Evolutionary conservation across 208 protist genomes (phyloP).

Genomic region (Leishmania aethiopica): DNA sequence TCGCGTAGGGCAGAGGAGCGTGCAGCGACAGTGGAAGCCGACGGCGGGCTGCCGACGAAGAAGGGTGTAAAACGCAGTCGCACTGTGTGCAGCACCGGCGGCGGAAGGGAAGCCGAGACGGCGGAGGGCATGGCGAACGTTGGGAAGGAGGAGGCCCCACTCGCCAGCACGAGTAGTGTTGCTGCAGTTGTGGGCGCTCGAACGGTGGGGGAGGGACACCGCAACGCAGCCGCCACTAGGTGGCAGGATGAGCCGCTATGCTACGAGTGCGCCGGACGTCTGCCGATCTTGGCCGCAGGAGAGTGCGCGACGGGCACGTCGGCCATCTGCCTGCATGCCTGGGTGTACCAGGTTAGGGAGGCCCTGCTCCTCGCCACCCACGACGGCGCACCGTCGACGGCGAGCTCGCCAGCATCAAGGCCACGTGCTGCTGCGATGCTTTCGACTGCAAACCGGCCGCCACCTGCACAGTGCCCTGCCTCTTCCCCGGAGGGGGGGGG

Average conservation of each 20-base stretch:
- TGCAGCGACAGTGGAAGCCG: not conserved
- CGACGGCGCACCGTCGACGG: not conserved
- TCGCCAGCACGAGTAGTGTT: not conserved
- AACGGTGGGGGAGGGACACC: not conserved
- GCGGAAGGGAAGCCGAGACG: not conserved
- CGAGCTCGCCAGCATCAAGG: not conserved
- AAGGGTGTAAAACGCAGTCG: conserved; percentile 5
- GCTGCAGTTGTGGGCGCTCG: not conserved
- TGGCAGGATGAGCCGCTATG: conserved; percentile 49
- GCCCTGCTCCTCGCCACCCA: conserved; percentile 17
- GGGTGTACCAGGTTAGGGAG: conserved; percentile 64
- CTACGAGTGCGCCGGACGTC: conserved; percentile 65
- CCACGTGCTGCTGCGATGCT: not conserved
- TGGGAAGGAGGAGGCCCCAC: not conserved
- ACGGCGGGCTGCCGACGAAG: not conserved
- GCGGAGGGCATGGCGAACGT: not conserved
- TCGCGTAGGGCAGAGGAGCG: not conserved
- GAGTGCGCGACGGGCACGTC: conserved; percentile 37
- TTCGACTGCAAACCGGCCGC: not conserved
- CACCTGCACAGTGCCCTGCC: not conserved
- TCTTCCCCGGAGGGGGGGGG: not conserved
- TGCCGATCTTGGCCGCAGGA: conserved; percentile 54
- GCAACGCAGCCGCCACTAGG: not conserved
- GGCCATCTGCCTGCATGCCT: conserved; percentile 70
- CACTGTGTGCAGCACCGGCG: not conserved